phyloP scores from a whole-genome alignment of 2,329 filamentous ascomycete genomes.

The Pyrenophora graminea region DNA sequence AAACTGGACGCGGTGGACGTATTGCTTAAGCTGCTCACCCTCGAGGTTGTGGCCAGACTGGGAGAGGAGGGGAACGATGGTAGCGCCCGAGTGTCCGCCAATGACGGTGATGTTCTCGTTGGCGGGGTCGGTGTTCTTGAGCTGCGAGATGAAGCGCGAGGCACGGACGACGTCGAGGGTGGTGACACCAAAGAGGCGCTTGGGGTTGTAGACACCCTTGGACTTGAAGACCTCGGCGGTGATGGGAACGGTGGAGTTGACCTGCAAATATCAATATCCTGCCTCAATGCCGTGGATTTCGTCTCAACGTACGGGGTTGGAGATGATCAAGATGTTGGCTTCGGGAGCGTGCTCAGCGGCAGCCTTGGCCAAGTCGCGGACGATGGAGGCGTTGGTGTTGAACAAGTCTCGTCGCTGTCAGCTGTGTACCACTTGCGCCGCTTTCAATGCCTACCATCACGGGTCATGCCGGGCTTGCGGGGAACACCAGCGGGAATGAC shows the following conservation, averaged over 20 bases:
- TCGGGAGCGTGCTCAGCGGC: constrained; percentile 85
- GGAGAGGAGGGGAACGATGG: constrained; percentile 96
- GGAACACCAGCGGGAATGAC: constrained; percentile 98
- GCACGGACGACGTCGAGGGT: constrained; percentile 98
- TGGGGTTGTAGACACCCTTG: constrained; percentile 96
- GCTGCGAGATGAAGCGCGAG: constrained; percentile 93
- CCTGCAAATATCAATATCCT: constrained; percentile 47
- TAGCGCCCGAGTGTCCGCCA: constrained; percentile 96
- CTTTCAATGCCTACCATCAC: constrained; percentile 67
- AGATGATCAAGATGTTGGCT: constrained; percentile 95
- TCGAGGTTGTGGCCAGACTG: constrained; percentile 88
- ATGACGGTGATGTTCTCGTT: constrained; percentile 95
- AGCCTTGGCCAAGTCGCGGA: constrained; percentile 96
- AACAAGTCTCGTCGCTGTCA: constrained; percentile 73
- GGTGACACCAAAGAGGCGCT: constrained; percentile 98
- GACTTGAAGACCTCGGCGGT: constrained; percentile 95
- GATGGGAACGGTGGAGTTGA: constrained; percentile 99
- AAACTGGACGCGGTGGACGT: constrained; percentile 96
- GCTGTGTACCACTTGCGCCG: neutral
- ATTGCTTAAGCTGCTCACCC: constrained; percentile 72
- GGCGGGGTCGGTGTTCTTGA: constrained; percentile 87
- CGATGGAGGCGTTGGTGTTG: constrained; percentile 99
- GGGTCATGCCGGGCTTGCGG: constrained; percentile 99
- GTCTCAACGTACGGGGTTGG: constrained; percentile 74
- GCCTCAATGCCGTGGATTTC: neutral